Base-by-base conservation (phyloP, 2,329 filamentous ascomycete genomes). In the Aspergillus brasiliensis region DNA sequence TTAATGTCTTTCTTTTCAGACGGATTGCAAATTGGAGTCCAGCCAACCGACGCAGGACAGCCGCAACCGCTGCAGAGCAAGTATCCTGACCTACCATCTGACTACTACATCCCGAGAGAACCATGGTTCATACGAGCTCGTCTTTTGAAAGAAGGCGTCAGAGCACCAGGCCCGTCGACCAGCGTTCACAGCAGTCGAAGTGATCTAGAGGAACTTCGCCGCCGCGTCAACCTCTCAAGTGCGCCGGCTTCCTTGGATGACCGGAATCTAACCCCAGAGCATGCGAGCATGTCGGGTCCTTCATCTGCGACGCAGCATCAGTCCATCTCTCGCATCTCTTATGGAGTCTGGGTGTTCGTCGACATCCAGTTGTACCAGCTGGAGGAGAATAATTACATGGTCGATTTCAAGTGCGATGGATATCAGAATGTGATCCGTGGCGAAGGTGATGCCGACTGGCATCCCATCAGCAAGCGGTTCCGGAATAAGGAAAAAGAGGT, bases 361-460 rank as follows among this genome's bases (percentile, higher is more conserved):
- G 93, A 96, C 66, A 97, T 99, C 64, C 95, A 97, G 75, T 88
- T 97, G 54, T 97, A 97, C 77, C 90, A 92, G 72, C 92, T 98
- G 81, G 94, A 98, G 75, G 87, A 88, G 59, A 90, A 91, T 57
- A 94, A 95, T 66, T 98, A 94, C 76, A 88, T 99, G 63, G 95
- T 99, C 51, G 95, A 99, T 75, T 99, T 99, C 83, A 98, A 97
- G 75, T 98, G 94, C 75, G 93, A 95, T 13, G 95, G 95, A 19
- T 99, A 99, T 78, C 95, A 99, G 79, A 91, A 95, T 57, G 89
- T 94, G 51, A 86, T 89, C 65, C 80, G 89, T 53, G 80, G 68
- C 17, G 71, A 74, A 21, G 70, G 72, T 15, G 75, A 77, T 8
- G 67, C 69, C 2, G 85, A 70, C 68, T 85, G 67, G 82, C 75